Evolutionary conservation across 768 basidiomycete genomes (phyloP), one percentile per base, ranked within the genome.

Genomic region (Cantharellus cinnabarinus): DNA sequence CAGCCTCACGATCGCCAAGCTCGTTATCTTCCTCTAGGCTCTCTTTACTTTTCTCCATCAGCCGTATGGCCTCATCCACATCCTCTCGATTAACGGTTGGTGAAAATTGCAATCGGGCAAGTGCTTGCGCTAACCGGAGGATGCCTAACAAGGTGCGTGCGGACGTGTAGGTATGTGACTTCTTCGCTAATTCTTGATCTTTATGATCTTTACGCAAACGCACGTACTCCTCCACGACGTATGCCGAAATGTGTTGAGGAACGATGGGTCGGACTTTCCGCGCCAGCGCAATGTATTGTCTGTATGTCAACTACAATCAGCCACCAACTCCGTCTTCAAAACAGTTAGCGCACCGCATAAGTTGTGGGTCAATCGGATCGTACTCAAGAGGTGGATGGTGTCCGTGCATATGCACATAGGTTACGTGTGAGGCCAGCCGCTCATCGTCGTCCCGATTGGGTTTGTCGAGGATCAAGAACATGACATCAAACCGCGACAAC

Each of bases 41-140:
- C 66, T 88, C 85, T 70, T 98, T 99, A 72, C 86, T 89, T 64
- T 87, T 89, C 61, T 91, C 89, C 93, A 99, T 98, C 62, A 99
- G 73, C 42, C 95, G 82, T 62, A 99, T 74, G 2, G 95, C 95
- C 71, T 98, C 95, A 66, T 98, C 91, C 7, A 99, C 91, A 67
- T 99, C 95, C 42, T 78, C 76, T 59, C 82, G 80, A 55, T 81
- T 81, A 44, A 98, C 95, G 2, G 72, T 72, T 65, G 84, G 79
- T 56, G 85, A 79, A 72, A 83, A 89, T 42, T 94, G 83, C 37
- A 99, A 75, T 15, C 95, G 84, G 0, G 95, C 93, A 50, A 94
- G 82, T 0, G 93, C 91, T 69, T 99, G 95, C 0, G 94, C 79
- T 41, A 99, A 80, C 62, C 95, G 89, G 2, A 99, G 78, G 53